A percentile compares a stretch with the other conserved stretches of the same genome.
phyloP scores from a whole-genome alignment of 2,329 filamentous ascomycete species.

The Domatiomyces catenatus region DNA sequence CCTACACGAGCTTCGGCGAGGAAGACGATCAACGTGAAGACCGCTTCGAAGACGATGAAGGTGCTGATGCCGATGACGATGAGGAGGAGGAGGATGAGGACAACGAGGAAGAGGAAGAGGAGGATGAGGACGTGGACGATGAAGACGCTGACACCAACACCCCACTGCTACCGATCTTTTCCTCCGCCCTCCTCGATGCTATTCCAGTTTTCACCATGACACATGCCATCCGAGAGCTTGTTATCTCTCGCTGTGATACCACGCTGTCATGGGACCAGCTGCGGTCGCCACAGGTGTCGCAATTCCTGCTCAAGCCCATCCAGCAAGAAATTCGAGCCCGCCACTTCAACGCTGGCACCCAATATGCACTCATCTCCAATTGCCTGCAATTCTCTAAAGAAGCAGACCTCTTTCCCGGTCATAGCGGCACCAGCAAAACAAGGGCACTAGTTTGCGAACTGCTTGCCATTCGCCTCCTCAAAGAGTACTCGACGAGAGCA shows the following conservation, averaged over 20 bases:
- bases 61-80: constrained; percentile 21
- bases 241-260: constrained; percentile 76
- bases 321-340: constrained; percentile 71
- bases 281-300: constrained; percentile 85
- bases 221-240: constrained; percentile 72
- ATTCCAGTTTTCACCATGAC: constrained; percentile 82
- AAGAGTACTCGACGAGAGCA: constrained; percentile 77
- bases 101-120: constrained; percentile 22
- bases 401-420: constrained; percentile 63
- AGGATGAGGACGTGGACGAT: constrained; percentile 27
- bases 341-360: constrained; percentile 70
- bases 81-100: constrained; percentile 27
- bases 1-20: not conserved
- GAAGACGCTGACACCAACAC: constrained; percentile 32
- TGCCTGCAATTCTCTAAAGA: constrained; percentile 89
- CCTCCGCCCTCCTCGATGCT: constrained; percentile 61
- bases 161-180: constrained; percentile 61
- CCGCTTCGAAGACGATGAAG: constrained; percentile 9
- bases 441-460: constrained; percentile 81
- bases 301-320: constrained; percentile 90
- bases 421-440: constrained; percentile 68
- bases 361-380: constrained; percentile 86
- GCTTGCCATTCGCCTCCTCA: constrained; percentile 73
- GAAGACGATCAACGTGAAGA: constrained; percentile 7
- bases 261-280: constrained; percentile 89